Percentiles rank a stretch among this genome's conserved stretches.
phyloP scores from a whole-genome alignment of 495 filamentous ascomycete species.

The Penicillium herquei region DNA sequence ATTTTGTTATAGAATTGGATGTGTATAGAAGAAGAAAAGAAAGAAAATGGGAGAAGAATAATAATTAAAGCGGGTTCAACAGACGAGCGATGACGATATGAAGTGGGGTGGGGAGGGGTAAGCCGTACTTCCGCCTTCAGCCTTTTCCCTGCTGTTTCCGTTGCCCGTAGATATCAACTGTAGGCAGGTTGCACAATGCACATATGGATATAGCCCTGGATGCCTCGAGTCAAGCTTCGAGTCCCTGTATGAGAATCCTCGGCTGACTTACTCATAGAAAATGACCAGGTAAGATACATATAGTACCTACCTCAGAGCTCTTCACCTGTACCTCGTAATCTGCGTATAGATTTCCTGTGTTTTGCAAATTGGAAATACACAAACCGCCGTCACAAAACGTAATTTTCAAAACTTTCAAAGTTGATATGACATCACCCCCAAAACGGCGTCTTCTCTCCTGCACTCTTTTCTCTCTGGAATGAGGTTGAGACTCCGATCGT shows the following conservation, averaged over 20 bases:
- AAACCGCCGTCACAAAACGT: neutral
- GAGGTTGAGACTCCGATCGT: constrained; percentile 30
- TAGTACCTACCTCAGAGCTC: too few relatives aligned
- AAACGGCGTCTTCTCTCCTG: constrained; percentile 16
- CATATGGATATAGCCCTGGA: too few relatives aligned
- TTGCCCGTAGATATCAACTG: too few relatives aligned
- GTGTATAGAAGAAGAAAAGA: constrained; percentile 6
- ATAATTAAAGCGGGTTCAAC: constrained; percentile 6
- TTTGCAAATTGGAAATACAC: too few relatives aligned
- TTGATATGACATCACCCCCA: constrained; percentile 33
- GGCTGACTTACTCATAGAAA: too few relatives aligned
- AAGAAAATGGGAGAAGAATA: constrained; percentile 10
- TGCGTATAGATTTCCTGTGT: too few relatives aligned
- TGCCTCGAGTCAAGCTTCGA: too few relatives aligned
- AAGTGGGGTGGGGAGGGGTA: constrained; percentile 10
- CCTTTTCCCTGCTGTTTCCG: neutral
- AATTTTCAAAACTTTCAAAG: constrained; percentile 10
- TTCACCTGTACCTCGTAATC: too few relatives aligned
- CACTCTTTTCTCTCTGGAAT: too few relatives aligned
- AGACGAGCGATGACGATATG: constrained; percentile 23
- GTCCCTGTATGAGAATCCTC: too few relatives aligned
- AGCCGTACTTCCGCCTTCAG: neutral
- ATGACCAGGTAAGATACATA: too few relatives aligned
- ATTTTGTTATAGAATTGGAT: constrained; percentile 24
- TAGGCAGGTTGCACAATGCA: too few relatives aligned